Evolutionary conservation across 495 filamentous ascomycete species (phyloP), one percentile per base, ranked within the genome.

Genomic region (Hypoxylon rickii): DNA sequence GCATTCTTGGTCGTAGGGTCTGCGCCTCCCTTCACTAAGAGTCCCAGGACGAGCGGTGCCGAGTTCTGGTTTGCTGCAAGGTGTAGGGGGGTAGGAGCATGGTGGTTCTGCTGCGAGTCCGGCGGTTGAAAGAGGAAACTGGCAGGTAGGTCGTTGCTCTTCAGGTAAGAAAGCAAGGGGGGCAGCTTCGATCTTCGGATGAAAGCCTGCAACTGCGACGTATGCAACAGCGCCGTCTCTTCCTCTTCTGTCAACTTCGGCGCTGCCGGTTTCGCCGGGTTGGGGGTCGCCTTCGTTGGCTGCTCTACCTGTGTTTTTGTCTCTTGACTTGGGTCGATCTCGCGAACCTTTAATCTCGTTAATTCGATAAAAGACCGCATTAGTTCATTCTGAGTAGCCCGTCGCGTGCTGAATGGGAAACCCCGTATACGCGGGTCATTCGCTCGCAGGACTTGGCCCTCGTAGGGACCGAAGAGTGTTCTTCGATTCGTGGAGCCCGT

Each of bases 401-500:
- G 79, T n/a, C 93, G 83, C 7, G 94, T 98, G 72, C 82, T 95
- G 71, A 98, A 97, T 0, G 94, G 94, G 63, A 98, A 96, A 0
- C 89, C 86, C 36, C 95, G 81, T 58, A 94, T 77, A n/a, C 95
- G 80, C 1, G 85, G 77, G 63, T 98, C 94, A 61, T 92, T 94
- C 33, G 83, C 81, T 32, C 81, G 84, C 43, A 97, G 66, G 2
- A 96, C 83, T 64, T 97, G 90, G 1, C 83, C 89, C 2, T 97
- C 92, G 67, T 97, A 94, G 3, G 91, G 86, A 1, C 90, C 89
- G 64, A 96, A 97, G 2, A 98, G 75, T 8, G 89, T 95, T 43
- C 86, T 79, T 7, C 92, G 76, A 63, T 95, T 97, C 6, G 88
- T 89, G 39, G 75, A 87, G 15, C 94, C 94, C 1, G 90, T 92